phyloP scores from a whole-genome alignment of 345 rosid species.

The Salix koriyanagi region DNA sequence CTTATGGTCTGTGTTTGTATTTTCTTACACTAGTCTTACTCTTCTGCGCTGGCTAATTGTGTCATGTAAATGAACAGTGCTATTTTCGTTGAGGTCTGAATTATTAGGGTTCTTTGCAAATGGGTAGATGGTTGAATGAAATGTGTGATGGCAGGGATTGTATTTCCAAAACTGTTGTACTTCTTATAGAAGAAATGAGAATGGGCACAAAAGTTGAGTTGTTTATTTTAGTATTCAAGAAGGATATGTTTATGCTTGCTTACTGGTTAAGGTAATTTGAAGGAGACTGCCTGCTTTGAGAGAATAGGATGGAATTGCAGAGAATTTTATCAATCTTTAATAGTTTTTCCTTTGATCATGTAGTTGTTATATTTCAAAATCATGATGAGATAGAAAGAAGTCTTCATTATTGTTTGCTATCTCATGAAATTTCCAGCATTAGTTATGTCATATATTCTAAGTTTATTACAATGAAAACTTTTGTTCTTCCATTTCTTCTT shows the following conservation, averaged over 20 bases:
- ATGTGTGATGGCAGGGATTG: background rate
- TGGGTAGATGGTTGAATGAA: background rate
- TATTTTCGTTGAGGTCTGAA: background rate
- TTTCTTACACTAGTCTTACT: background rate
- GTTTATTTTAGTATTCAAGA: too few relatives aligned
- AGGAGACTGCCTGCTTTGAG: background rate
- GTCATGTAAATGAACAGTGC: background rate
- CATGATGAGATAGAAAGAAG: background rate
- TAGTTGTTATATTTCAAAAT: background rate
- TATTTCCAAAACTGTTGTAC: too few relatives aligned
- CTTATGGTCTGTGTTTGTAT: background rate
- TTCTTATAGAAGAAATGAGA: background rate
- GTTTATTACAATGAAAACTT: background rate
- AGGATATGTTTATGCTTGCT: background rate
- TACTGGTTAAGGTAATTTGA: background rate
- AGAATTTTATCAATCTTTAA: background rate
- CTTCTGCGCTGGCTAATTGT: background rate
- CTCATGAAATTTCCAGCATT: background rate
- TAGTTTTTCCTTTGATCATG: background rate
- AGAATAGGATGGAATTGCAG: background rate
- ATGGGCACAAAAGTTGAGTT: background rate
- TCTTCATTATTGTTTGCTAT: background rate
- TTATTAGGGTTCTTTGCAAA: background rate
- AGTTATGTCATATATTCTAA: background rate
- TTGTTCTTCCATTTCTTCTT: background rate